phyloP scores from a whole-genome alignment of 768 basidiomycete species.

The Trametes cinnabarina region DNA sequence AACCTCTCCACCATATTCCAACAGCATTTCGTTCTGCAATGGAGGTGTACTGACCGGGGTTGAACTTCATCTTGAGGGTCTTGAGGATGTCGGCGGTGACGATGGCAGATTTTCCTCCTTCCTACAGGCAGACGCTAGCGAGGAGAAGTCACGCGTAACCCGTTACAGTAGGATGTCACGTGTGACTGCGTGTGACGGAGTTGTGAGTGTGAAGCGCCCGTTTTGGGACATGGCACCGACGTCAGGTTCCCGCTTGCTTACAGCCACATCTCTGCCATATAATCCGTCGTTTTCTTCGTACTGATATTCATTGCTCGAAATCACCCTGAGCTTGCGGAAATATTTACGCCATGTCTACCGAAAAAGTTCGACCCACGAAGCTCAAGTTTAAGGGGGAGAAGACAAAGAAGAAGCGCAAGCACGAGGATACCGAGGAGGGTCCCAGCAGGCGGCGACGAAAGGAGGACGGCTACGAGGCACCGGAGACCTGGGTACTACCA shows the following conservation, averaged over 20 bases:
- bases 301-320: no score
- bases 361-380: slow-evolving; percentile 65
- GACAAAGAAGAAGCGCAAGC: slow-evolving; percentile 76
- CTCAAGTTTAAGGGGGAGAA: slow-evolving; percentile 92
- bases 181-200: neutral
- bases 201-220: slow-evolving; percentile 1
- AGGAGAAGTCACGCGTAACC: slow-evolving; percentile 13
- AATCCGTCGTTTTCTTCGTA: neutral
- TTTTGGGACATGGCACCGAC: neutral
- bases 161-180: slow-evolving; percentile 13
- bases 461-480: slow-evolving; percentile 60
- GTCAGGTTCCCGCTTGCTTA: neutral
- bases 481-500: slow-evolving; percentile 79
- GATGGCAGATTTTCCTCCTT: slow-evolving; percentile 20
- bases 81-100: slow-evolving; percentile 48
- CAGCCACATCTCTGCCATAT: neutral
- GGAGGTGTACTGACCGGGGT: slow-evolving; percentile 64
- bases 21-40: slow-evolving; percentile 21
- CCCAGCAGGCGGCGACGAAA: slow-evolving; percentile 45
- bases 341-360: slow-evolving; percentile 36
- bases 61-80: slow-evolving; percentile 78
- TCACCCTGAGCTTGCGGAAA: no score
- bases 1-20: slow-evolving; percentile 26
- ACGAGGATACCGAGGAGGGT: slow-evolving; percentile 50
- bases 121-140: neutral